Evolutionary conservation across 73 alveolate genomes (phyloP).

Genomic region (Tetrahymena elliotti): DNA sequence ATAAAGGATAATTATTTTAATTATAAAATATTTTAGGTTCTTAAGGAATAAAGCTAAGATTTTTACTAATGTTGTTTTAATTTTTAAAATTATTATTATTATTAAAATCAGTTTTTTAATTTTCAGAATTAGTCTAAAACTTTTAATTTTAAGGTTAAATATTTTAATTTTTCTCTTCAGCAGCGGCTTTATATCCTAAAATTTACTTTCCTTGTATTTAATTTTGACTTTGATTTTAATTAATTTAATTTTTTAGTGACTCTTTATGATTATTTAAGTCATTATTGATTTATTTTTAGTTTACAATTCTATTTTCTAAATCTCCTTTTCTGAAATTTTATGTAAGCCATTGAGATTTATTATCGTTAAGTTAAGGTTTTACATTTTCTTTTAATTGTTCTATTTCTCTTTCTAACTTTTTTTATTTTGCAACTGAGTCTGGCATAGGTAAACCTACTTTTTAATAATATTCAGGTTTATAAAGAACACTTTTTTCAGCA

Average conservation of each 20-base stretch:
- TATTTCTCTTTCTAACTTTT: not conserved
- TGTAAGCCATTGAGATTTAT: not conserved
- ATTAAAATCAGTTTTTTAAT: too few species aligned
- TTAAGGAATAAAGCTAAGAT: too few species aligned
- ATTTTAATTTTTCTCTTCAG: not conserved
- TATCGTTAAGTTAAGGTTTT: not conserved
- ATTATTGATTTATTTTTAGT: not conserved
- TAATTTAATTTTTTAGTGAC: not conserved
- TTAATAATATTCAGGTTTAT: not conserved
- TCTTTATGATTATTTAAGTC: not conserved
- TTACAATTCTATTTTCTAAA: not conserved
- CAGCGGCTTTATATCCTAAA: not conserved
- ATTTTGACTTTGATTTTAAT: too few species aligned
- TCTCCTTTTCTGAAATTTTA: not conserved
- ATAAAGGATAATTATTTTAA: too few species aligned
- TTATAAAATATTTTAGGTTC: too few species aligned
- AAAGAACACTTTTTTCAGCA: not conserved
- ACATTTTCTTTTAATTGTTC: not conserved
- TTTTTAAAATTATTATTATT: too few species aligned
- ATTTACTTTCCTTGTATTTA: not conserved
- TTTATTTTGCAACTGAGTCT: not conserved
- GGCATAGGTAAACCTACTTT: conserved; percentile 1
- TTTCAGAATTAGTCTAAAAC: too few species aligned
- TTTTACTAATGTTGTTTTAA: too few species aligned
- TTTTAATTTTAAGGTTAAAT: too few species aligned